Percentiles rank a stretch among this genome's conserved stretches.
These are phyloP conservation scores for Entomortierella chlamydospora DNA, from an alignment of 192 early-diverging fungal genomes.

Conservation along the genomic window DNA sequence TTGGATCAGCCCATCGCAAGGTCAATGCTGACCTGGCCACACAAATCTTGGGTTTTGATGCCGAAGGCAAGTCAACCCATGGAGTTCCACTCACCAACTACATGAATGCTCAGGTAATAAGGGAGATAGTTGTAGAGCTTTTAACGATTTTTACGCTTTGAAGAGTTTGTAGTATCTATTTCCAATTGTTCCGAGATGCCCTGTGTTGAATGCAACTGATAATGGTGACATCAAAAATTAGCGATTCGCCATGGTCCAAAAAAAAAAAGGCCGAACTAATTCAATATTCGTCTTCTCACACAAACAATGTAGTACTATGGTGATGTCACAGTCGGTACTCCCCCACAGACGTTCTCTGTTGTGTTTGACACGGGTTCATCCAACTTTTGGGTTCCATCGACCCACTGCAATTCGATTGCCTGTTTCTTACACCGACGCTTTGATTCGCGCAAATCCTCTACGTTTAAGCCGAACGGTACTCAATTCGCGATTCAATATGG, in stretches of 20 bases:
- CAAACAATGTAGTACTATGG: constrained; percentile 84
- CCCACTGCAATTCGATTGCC: constrained; percentile 92
- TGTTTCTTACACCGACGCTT: constrained; percentile 94
- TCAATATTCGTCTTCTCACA: no score
- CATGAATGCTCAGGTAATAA: constrained; percentile 91
- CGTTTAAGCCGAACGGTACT: constrained; percentile 92
- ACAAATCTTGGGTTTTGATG: constrained; percentile 60
- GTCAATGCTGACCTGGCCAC: constrained; percentile 53
- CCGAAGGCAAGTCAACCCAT: constrained; percentile 65
- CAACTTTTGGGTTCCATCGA: constrained; percentile 97
- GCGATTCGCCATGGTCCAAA: not conserved
- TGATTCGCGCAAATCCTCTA: constrained; percentile 83
- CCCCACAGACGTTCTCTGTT: constrained; percentile 91
- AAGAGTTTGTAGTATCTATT: not conserved
- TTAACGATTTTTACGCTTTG: not conserved
- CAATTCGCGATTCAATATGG: constrained; percentile 96
- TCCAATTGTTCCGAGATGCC: not conserved
- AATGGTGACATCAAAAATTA: no score
- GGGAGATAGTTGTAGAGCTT: not conserved
- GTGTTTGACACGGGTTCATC: constrained; percentile 95
- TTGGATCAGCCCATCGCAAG: constrained; percentile 54
- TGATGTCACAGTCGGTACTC: constrained; percentile 87
- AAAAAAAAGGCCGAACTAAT: no score
- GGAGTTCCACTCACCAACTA: constrained; percentile 90
- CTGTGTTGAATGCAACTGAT: not conserved